Percentiles rank a stretch among this genome's conserved stretches.
Conservation (phyloP, 768 basidiomycete species). For the Cystoderma amianthinum region DNA sequence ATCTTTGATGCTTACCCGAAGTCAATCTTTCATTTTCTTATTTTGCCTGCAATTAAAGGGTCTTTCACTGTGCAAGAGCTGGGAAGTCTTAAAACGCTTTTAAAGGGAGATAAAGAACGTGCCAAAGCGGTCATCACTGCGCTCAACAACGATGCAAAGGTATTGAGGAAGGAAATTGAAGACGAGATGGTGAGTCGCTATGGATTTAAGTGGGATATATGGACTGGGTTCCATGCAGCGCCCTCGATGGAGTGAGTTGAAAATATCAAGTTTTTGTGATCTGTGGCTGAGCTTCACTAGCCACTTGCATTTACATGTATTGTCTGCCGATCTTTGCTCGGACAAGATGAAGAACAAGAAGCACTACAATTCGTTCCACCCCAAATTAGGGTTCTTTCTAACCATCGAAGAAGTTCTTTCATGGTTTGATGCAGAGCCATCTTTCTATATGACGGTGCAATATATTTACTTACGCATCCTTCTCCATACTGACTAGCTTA, state of each 20-base stretch:
- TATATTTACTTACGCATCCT: neutral
- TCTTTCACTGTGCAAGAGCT: slow-evolving; percentile 29
- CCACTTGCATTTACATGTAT: slow-evolving; percentile 80
- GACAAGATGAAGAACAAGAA: slow-evolving; percentile 76
- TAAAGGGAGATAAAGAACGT: slow-evolving; percentile 42
- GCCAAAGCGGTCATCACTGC: slow-evolving; percentile 47
- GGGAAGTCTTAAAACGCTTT: slow-evolving; percentile 46
- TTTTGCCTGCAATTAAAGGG: slow-evolving; percentile 60
- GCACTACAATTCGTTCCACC: slow-evolving; percentile 90
- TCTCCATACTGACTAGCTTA: slow-evolving; percentile 3
- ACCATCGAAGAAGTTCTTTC: slow-evolving; percentile 69
- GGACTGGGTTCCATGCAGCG: slow-evolving; percentile 78
- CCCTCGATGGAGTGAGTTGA: slow-evolving; percentile 79
- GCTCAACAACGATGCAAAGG: slow-evolving; percentile 50
- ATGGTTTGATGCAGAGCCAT: slow-evolving; percentile 69
- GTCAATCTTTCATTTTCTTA: slow-evolving; percentile 81
- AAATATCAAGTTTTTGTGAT: neutral
- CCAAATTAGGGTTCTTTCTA: slow-evolving; percentile 77
- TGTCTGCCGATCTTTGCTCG: slow-evolving; percentile 73
- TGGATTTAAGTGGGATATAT: slow-evolving; percentile 71
- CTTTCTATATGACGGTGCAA: slow-evolving; percentile 46
- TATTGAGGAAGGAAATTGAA: slow-evolving; percentile 53
- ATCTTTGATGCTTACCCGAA: slow-evolving; percentile 78
- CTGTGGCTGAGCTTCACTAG: slow-evolving; percentile 23
- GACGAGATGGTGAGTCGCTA: slow-evolving; percentile 75